Percentiles rank a stretch among this genome's conserved stretches.
Conservation (phyloP, 2,329 filamentous ascomycete genomes). For the Chaetothyriales sp. region DNA sequence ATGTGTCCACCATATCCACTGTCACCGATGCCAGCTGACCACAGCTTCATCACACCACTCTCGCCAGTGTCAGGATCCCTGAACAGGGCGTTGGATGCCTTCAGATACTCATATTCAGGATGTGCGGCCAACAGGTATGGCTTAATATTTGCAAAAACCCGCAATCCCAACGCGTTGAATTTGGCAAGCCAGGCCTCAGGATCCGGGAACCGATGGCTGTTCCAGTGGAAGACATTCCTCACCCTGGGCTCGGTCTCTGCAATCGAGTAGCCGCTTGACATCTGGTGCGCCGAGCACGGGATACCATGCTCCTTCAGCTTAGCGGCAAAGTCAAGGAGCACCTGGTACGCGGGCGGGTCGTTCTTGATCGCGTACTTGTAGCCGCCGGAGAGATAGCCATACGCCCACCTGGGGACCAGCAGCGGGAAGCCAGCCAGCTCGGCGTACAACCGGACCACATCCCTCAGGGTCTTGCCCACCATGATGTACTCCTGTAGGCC, state of each 20-base stretch:
- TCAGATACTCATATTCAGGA: conserved; percentile 48
- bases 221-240: conserved; percentile 59
- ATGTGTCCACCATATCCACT: conserved; percentile 56
- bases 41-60: conserved; percentile 46
- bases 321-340: conserved; percentile 44
- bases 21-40: conserved; percentile 58
- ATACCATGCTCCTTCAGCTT: conserved; percentile 51
- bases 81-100: conserved; percentile 47
- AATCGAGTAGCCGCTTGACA: conserved; percentile 59
- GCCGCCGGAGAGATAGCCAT: conserved; percentile 57
- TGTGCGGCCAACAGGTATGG: conserved; percentile 55
- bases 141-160: conserved; percentile 57
- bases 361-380: conserved; percentile 46
- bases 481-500: conserved; percentile 58
- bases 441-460: conserved; percentile 51
- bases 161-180: conserved; percentile 49
- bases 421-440: conserved; percentile 53
- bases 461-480: conserved; percentile 49
- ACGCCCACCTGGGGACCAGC: conserved; percentile 55
- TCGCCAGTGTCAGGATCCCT: conserved; percentile 39
- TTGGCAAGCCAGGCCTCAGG: conserved; percentile 48
- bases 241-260: conserved; percentile 53
- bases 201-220: conserved; percentile 52
- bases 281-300: conserved; percentile 55
- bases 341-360: conserved; percentile 39